phyloP scores from a whole-genome alignment of 164 flowering plant species.

The Echeveria elegans region DNA sequence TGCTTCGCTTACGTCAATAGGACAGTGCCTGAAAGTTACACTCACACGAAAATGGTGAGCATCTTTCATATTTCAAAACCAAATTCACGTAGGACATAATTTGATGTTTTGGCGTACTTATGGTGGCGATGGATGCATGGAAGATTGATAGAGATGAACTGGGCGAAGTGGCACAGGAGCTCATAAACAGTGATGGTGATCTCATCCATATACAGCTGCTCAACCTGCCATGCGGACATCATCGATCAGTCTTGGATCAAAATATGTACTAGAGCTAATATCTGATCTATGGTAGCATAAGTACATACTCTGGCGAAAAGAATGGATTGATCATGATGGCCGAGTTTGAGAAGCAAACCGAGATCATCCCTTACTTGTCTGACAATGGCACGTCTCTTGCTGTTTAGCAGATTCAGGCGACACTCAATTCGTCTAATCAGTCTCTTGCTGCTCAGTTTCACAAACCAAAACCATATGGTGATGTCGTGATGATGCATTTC shows the following conservation, averaged over 20 bases:
- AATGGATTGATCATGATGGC: slow-evolving; percentile 37
- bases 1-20: slow-evolving; percentile 7
- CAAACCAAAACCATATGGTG: neutral
- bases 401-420: slow-evolving; percentile 62
- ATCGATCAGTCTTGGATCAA: no score
- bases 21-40: slow-evolving; percentile 8
- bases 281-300: neutral
- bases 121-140: slow-evolving; percentile 50
- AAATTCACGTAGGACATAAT: neutral
- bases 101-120: slow-evolving; percentile 31
- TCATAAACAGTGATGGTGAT: slow-evolving; percentile 38
- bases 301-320: slow-evolving; percentile 38
- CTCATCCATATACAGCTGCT: slow-evolving; percentile 56
- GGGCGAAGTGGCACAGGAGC: slow-evolving; percentile 54
- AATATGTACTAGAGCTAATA: neutral
- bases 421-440: slow-evolving; percentile 48
- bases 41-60: neutral
- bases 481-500: no score
- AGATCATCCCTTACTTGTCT: slow-evolving; percentile 48
- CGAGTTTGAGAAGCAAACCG: slow-evolving; percentile 50
- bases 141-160: slow-evolving; percentile 43
- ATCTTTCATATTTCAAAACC: neutral
- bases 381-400: slow-evolving; percentile 51
- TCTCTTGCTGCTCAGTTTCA: slow-evolving; percentile 45
- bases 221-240: slow-evolving; percentile 34